Evolutionary conservation across 768 basidiomycete genomes (phyloP).

Genomic region (Podaxis sp.): DNA sequence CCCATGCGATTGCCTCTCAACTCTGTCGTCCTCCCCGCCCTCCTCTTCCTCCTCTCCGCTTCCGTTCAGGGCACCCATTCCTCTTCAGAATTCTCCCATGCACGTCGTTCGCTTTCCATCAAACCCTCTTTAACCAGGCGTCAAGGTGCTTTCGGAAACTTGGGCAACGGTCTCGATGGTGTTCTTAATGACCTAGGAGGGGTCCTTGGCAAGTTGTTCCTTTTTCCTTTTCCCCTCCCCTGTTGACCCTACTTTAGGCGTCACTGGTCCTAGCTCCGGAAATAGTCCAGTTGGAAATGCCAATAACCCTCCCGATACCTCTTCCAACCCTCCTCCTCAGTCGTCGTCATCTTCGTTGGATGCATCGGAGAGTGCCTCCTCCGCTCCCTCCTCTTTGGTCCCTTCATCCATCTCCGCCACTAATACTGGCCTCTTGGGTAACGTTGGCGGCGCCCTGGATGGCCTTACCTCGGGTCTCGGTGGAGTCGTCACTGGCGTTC

Average conservation of each 20-base stretch:
- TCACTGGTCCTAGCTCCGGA: not conserved
- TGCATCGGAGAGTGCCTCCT: not conserved
- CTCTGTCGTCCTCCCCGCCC: conserved; percentile 26
- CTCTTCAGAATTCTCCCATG: conserved; percentile 30
- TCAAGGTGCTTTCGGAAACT: conserved; percentile 2
- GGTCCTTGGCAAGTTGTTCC: not conserved
- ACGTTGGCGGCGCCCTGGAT: not conserved
- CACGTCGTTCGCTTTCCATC: conserved; percentile 29
- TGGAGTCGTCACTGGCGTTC: not conserved
- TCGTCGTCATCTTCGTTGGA: not conserved
- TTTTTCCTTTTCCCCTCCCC: not conserved
- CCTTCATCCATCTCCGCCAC: not conserved
- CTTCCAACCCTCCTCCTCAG: not conserved
- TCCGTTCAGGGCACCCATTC: conserved; percentile 37
- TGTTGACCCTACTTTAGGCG: not conserved
- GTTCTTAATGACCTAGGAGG: not conserved
- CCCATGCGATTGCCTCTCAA: conserved; percentile 30
- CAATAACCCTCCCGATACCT: not conserved
- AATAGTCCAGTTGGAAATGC: not conserved
- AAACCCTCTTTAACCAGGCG: not conserved
- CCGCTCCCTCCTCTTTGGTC: not conserved
- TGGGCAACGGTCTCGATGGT: not conserved
- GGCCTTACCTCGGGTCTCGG: not conserved
- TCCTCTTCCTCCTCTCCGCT: conserved; percentile 25
- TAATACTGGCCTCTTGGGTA: not conserved